A percentile compares a stretch with the other conserved stretches of the same genome.
Conservation (phyloP, 768 basidiomycete genomes). For the Agrocybe praecox region DNA sequence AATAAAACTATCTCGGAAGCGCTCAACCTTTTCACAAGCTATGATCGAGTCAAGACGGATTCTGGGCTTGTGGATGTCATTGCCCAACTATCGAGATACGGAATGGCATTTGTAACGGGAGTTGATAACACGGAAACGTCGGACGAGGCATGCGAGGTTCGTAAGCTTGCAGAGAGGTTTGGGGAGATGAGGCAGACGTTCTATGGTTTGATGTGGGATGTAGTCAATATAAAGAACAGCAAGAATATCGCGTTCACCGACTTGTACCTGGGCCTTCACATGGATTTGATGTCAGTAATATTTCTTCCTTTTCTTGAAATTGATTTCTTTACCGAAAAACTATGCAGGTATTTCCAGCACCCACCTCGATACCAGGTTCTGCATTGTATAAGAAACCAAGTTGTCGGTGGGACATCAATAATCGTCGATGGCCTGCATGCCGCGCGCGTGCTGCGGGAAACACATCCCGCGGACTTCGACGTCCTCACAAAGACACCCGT, state of each 20-base stretch:
- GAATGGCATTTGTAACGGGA: slow-evolving; percentile 69
- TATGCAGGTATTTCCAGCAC: slow-evolving; percentile 79
- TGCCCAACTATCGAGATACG: slow-evolving; percentile 69
- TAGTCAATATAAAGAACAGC: slow-evolving; percentile 71
- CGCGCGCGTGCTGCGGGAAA: slow-evolving; percentile 51
- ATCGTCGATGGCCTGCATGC: slow-evolving; percentile 83
- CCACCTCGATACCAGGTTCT: slow-evolving; percentile 93
- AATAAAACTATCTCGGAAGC: slow-evolving; percentile 33
- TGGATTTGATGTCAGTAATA: slow-evolving; percentile 84
- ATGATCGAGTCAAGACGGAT: slow-evolving; percentile 47
- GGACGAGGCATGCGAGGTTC: slow-evolving; percentile 66
- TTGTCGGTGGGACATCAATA: slow-evolving; percentile 80
- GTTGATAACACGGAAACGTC: slow-evolving; percentile 68
- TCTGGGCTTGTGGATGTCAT: slow-evolving; percentile 59
- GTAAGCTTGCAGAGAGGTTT: slow-evolving; percentile 64
- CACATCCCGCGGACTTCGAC: slow-evolving; percentile 54
- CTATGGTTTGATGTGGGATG: slow-evolving; percentile 90
- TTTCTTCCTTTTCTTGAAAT: neutral
- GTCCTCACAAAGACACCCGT: slow-evolving; percentile 66
- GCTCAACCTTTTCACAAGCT: slow-evolving; percentile 55
- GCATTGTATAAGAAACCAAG: slow-evolving; percentile 86
- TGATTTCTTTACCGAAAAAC: neutral
- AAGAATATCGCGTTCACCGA: slow-evolving; percentile 96
- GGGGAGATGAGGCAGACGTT: slow-evolving; percentile 85
- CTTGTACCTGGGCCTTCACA: slow-evolving; percentile 84